Evolutionary conservation across 1,284 basidiomycete genomes (phyloP), one percentile per base, ranked within the genome.

Genomic region (Sporisorium iseilematis-ciliati): DNA sequence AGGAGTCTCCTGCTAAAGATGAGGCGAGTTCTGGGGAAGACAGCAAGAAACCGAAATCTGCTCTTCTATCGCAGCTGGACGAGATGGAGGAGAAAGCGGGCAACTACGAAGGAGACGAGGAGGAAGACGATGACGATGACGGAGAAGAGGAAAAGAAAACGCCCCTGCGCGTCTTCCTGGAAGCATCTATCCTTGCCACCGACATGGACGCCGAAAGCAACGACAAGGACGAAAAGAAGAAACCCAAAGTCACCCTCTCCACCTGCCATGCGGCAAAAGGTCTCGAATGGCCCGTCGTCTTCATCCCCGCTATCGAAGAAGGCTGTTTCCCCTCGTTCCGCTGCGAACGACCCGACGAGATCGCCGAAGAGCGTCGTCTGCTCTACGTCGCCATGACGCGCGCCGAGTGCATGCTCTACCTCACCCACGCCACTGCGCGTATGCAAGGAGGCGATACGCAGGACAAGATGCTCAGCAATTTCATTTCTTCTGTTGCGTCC

Each of bases 241-340:
- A 91, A 40, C 69, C 75, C 14, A 77, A 76, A 88, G 94, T 97
- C 5, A 93, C 92, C 0, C 90, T 96, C 46, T 90, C 92, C 0
- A 96, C 94, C 0, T 93, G 93, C 54, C 94, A 97, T 86, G 90
- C 93, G 11, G 93, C 94, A 0, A 97, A 97, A 85, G 94, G 94
- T 0, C 88, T 96, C 7, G 94, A 97, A 85, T 97, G 93, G 93
- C 93, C 93, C 0, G 92, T 93, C 5, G 92, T 93, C 1, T 90
- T 93, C 73, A 86, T 93, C 82, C 41, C 86, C 70, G 58, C 86
- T 81, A 62, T 91, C 12, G 93, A 94, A 81, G 86, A 90, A 49
- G 92, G 91, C 0, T 91, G 89, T 0, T 93, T 92, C 77, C 94
- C 94, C 1, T 92, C 92, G 55, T 90, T 91, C 81, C 89, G 92